Evolutionary conservation across 1,284 basidiomycete species (phyloP), one percentile per base, ranked within the genome.

Genomic region (Apiotrichum siamense): DNA sequence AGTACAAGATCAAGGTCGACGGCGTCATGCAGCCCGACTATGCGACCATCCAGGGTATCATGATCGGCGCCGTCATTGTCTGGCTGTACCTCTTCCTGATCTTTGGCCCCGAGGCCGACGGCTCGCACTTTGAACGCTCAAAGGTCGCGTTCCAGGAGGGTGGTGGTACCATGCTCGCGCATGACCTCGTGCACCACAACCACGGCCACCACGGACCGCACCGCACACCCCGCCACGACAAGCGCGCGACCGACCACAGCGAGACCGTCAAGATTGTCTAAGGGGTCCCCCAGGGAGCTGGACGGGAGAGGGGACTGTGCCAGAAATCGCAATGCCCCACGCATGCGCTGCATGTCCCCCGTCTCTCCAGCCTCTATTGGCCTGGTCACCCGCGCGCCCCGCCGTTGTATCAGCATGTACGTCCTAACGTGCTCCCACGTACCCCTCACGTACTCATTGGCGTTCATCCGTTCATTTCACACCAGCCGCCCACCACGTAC

Each of bases 1-100:
- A 55, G 6, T 58, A 75, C 54, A 66, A 60, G 36, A 65, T 68
- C 45, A 82, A 85, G 3, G 29, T 35, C 21, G 7, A 33, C 18
- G 52, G 52, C 39, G 17, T 24, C 5, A 6, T 3, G 12, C 21
- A 39, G 2, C 81, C 87, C 1, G 85, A 94, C 67, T 96, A 93
- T 66, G 92, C 86, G 4, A 84, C 77, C 7, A 79, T 93, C 12
- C 86, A 89, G 74, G 91, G 86, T 41, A 91, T 96, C 67, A 77
- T 94, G 31, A 86, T 97, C 50, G 92, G 78, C 21, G 67, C 74
- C 5, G 78, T 80, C 40, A 67, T 72, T 24, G 66, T 60, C 4
- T 73, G 63, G 61, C 68, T 71, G 47, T 53, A 69, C 26, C n/a
- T 69, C 51, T 61, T 54, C 47, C 63, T 88, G 25, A 32, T 87